Evolutionary conservation across 2,329 filamentous ascomycete genomes (phyloP).

Genomic region (Colletotrichum graminicola): DNA sequence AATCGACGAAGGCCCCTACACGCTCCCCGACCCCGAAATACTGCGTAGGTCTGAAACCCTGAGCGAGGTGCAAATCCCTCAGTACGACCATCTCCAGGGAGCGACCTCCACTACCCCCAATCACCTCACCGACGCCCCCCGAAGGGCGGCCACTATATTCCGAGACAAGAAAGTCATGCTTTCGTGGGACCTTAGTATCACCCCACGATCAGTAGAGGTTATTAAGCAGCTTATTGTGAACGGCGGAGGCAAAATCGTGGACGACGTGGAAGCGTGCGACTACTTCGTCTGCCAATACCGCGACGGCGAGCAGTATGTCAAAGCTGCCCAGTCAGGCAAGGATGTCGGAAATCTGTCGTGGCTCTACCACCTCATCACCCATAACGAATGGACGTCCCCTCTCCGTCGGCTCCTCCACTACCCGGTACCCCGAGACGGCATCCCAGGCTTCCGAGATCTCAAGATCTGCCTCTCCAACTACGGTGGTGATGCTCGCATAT

Average conservation of each 20-base stretch:
- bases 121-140: slow-evolving; percentile 56
- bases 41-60: slow-evolving; percentile 70
- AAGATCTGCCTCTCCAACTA: slow-evolving; percentile 96
- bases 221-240: slow-evolving; percentile 77
- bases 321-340: slow-evolving; percentile 81
- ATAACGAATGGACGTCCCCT: slow-evolving; percentile 90
- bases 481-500: slow-evolving; percentile 91
- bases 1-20: slow-evolving; percentile 89
- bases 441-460: slow-evolving; percentile 82
- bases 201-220: slow-evolving; percentile 72
- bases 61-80: slow-evolving; percentile 67
- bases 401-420: slow-evolving; percentile 89
- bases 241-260: slow-evolving; percentile 78
- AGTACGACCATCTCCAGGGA: slow-evolving; percentile 73
- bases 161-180: slow-evolving; percentile 82
- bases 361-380: slow-evolving; percentile 92
- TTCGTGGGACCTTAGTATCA: slow-evolving; percentile 79
- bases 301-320: slow-evolving; percentile 81
- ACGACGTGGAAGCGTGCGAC: slow-evolving; percentile 76
- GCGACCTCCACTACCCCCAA: slow-evolving; percentile 68
- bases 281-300: slow-evolving; percentile 91
- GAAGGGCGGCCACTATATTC: slow-evolving; percentile 78
- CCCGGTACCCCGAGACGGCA: slow-evolving; percentile 80
- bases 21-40: slow-evolving; percentile 87
- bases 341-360: slow-evolving; percentile 93